phyloP scores from a whole-genome alignment of 306 rosid species.

The Comarum palustre region DNA sequence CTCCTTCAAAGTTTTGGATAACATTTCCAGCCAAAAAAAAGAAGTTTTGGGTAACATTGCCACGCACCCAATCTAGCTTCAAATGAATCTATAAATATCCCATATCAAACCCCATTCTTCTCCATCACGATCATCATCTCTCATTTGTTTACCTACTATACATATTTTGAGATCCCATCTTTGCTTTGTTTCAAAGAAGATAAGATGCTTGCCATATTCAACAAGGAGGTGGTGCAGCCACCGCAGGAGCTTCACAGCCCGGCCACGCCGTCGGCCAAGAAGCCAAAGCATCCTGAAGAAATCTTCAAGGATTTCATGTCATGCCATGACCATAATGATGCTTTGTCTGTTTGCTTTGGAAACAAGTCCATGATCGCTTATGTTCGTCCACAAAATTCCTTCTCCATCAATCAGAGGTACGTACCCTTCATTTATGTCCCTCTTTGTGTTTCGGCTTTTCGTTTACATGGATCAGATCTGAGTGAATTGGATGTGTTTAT shows the following conservation, averaged over 20 bases:
- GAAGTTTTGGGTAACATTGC: conserved; percentile 51
- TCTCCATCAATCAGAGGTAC: conserved; percentile 45
- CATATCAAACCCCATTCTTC: neutral
- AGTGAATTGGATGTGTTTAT: neutral
- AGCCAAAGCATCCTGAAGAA: conserved; percentile 51
- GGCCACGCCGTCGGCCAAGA: conserved; percentile 41
- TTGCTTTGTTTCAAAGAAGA: neutral
- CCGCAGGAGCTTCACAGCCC: conserved; percentile 92
- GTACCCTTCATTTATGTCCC: neutral
- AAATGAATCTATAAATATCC: conserved; percentile 27
- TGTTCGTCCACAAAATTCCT: conserved; percentile 33
- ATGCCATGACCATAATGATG: conserved; percentile 34
- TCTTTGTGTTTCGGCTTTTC: neutral
- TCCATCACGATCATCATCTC: conserved; percentile 1
- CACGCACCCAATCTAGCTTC: conserved; percentile 42
- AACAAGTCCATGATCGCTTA: conserved; percentile 53
- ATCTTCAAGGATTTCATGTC: conserved; percentile 53
- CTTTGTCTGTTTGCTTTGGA: conserved; percentile 57
- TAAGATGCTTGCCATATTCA: conserved; percentile 83
- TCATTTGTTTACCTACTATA: neutral
- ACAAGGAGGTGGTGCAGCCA: conserved; percentile 63
- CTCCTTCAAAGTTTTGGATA: conserved; percentile 43
- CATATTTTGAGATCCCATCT: neutral
- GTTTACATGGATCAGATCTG: neutral
- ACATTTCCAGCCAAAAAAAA: no score